Evolutionary conservation across 1,284 basidiomycete species (phyloP).

Genomic region (Pyrrhoderma noxium): DNA sequence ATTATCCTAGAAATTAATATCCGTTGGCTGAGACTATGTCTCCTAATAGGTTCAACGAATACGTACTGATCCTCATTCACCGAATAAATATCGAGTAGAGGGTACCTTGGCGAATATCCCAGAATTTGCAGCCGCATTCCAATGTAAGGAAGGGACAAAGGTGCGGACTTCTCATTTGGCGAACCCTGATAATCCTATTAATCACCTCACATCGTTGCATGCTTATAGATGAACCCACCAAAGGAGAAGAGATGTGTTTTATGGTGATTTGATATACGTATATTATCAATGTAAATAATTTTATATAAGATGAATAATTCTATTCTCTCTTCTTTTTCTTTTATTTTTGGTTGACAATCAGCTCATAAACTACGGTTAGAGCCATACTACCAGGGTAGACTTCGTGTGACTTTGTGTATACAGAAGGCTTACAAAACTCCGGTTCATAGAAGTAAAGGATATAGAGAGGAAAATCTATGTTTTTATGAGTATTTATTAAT

Average conservation of each 20-base stretch:
- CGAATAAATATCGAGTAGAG: conserved; percentile 69
- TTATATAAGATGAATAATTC: too few relatives aligned
- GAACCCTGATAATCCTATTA: not conserved
- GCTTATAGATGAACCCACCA: conserved; percentile 22
- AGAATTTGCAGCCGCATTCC: conserved; percentile 73
- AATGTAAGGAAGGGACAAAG: conserved; percentile 64
- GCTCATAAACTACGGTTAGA: too few relatives aligned
- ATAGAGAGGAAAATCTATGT: too few relatives aligned
- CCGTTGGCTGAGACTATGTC: conserved; percentile 21
- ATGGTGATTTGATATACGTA: conserved; percentile 6
- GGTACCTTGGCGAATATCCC: conserved; percentile 78
- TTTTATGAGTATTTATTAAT: too few relatives aligned
- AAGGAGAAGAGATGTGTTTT: conserved; percentile 15
- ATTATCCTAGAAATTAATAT: conserved; percentile 16
- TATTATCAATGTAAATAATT: too few relatives aligned
- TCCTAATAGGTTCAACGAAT: conserved; percentile 60
- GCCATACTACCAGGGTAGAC: too few relatives aligned
- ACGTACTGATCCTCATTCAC: conserved; percentile 85
- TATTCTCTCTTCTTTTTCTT: too few relatives aligned
- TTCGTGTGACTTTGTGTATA: too few relatives aligned
- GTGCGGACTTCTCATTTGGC: conserved; percentile 30
- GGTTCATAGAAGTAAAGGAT: too few relatives aligned
- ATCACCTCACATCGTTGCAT: too few relatives aligned
- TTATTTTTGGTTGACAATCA: too few relatives aligned
- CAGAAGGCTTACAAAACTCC: too few relatives aligned